phyloP scores from a whole-genome alignment of 805 yeast species.

The Clavispora phyllophila region DNA sequence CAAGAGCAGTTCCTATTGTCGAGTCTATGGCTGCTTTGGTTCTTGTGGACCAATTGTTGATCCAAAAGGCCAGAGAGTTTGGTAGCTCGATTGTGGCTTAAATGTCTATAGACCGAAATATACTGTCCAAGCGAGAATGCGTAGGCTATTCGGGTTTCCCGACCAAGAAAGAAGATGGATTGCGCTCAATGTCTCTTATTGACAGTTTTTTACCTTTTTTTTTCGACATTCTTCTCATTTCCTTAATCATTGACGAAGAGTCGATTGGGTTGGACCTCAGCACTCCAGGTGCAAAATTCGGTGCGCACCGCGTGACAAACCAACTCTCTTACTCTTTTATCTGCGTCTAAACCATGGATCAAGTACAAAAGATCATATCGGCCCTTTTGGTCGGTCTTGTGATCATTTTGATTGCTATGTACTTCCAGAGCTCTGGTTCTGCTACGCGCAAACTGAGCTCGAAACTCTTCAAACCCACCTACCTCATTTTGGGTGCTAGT shows the following conservation, averaged over 20 bases:
- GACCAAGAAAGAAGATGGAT: too few species aligned
- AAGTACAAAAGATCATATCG: conserved; percentile 9
- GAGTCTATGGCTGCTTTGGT: conserved; percentile 98
- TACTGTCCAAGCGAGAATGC: too few species aligned
- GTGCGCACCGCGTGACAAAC: not conserved
- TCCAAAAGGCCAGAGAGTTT: conserved; percentile 77
- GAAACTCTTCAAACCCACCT: conserved; percentile 42
- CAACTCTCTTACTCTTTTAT: not conserved
- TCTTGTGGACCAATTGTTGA: conserved; percentile 75
- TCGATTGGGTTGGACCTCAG: too few species aligned
- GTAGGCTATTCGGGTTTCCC: too few species aligned
- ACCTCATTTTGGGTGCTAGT: conserved; percentile 60
- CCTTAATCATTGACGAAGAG: too few species aligned
- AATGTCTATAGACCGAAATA: not conserved
- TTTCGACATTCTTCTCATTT: too few species aligned
- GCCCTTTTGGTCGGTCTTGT: conserved; percentile 14
- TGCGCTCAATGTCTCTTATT: too few species aligned
- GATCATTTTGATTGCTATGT: conserved; percentile 6
- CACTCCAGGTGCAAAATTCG: not conserved
- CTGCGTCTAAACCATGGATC: conserved; percentile 8
- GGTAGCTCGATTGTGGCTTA: conserved; percentile 7
- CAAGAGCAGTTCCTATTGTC: conserved; percentile 97
- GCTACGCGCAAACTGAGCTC: conserved; percentile 2
- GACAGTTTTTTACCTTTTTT: too few species aligned
- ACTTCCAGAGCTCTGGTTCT: conserved; percentile 4